Base-by-base conservation (phyloP, 768 basidiomycete species). In the Phanerodontia chrysosporium region DNA sequence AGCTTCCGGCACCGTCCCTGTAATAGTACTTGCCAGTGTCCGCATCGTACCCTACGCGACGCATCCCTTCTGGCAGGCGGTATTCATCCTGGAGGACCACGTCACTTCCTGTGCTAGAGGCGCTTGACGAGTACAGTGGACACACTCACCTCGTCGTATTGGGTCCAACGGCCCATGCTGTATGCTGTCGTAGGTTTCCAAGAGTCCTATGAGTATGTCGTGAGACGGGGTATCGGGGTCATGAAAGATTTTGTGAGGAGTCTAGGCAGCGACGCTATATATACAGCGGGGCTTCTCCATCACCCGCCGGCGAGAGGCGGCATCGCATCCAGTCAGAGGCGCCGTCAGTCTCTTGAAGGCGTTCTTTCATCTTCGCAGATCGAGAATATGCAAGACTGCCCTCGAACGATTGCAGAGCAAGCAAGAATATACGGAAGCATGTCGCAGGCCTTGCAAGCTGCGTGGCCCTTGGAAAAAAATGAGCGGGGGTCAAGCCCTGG, bases 41-140 rank as follows among this genome's bases (percentile, higher is more conserved):
- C 3, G 85, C 74, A 72, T 92, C 90, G 67, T 91, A 92, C 12
- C 89, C 90, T 58, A 88, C 81, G 32, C 90, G 83, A 61, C 83
- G 75, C 68, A 81, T 72, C 44, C 81, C 81, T 54, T 77, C 77
- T 1, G 81, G 81, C 53, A 83, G 76, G 61, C 81, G 75, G 64
- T 80, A 79, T n/a, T 75, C 73, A 58, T 83, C 81, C 81, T 82
- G 58, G 13, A 39, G 59, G 45, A 51, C 51, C 60, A 46, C n/a
- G 58, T 45, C 61, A 59, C 48, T 25, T 30, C 22, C n/a, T 12
- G 51, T 57, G 58, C 44, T 45, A 42, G 42, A 51, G 30, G 42
- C 51, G 58, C 55, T 35, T 45, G 21, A 49, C 24, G 57, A 29
- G 42, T n/a, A n/a, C n/a, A n/a, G n/a, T n/a, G n/a, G n/a, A n/a